Evolutionary conservation across 192 early-diverging fungal genomes (phyloP).

Genomic region (Linnemannia schmuckeri): DNA sequence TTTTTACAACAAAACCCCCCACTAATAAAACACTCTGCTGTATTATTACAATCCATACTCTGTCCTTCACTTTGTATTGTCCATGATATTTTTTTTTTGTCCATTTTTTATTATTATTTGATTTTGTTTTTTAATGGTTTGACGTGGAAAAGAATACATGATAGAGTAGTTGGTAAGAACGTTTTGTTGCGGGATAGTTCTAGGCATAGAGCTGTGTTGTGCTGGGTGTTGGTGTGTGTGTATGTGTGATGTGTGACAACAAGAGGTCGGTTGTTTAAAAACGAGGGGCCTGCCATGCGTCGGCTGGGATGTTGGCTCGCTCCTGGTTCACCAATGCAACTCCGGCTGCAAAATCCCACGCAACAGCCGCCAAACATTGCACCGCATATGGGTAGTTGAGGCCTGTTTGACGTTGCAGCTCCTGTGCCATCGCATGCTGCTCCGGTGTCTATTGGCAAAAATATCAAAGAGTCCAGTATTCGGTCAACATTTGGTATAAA

Average conservation of each 20-base stretch:
- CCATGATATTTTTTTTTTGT: no score
- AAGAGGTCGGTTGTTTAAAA: neutral
- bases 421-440: constrained; percentile 43
- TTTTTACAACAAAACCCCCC: neutral
- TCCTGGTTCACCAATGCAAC: constrained; percentile 28
- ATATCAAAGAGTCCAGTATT: no score
- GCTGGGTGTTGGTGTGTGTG: no score
- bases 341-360: constrained; percentile 39
- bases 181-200: no score
- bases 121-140: no score
- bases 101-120: no score
- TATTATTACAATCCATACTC: neutral
- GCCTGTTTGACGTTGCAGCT: constrained; percentile 39
- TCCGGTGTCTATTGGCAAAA: constrained; percentile 26
- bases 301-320: constrained; percentile 17
- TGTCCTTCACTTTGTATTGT: no score
- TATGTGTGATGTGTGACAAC: no score
- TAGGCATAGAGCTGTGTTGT: no score
- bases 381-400: constrained; percentile 43
- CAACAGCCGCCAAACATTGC: constrained; percentile 39
- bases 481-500: neutral
- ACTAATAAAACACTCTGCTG: neutral
- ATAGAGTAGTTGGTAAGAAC: no score
- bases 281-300: constrained; percentile 20
- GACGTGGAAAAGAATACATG: no score